Evolutionary conservation across 805 yeast species (phyloP).

Genomic region (Kluyveromyces aestuarii): DNA sequence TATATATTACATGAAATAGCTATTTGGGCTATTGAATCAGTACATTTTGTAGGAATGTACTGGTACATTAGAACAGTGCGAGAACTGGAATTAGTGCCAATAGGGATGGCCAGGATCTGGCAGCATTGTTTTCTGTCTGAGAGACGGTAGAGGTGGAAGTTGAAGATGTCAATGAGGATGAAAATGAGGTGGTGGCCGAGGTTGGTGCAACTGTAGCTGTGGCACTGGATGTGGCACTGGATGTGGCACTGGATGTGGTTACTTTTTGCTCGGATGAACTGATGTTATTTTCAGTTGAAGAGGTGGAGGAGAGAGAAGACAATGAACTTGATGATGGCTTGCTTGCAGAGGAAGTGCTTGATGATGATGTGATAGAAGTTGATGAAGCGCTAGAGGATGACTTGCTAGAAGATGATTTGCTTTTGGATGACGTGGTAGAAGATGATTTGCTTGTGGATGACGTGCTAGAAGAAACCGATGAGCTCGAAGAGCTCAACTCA

Average conservation of each 20-base stretch:
- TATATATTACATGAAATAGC: neutral
- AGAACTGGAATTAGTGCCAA: neutral
- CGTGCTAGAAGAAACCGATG: slow-evolving; percentile 8
- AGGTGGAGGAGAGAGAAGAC: neutral
- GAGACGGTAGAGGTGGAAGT: slow-evolving; percentile 3
- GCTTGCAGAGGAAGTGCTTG: slow-evolving; percentile 8
- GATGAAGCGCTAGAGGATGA: slow-evolving; percentile 5
- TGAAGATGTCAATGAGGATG: slow-evolving; percentile 3
- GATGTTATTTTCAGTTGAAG: neutral
- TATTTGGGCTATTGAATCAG: neutral
- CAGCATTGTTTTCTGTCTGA: neutral
- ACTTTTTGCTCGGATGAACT: neutral
- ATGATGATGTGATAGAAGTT: slow-evolving; percentile 6
- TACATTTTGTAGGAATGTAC: neutral
- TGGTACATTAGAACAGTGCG: neutral
- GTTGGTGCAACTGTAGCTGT: slow-evolving; percentile 3
- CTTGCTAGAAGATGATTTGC: slow-evolving; percentile 6
- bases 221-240: neutral
- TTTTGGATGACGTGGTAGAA: slow-evolving; percentile 4
- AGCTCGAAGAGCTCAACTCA: slow-evolving; percentile 10
- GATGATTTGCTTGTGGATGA: slow-evolving; percentile 8
- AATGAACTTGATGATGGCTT: neutral
- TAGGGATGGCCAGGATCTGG: neutral
- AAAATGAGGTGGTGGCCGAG: slow-evolving; percentile 3
- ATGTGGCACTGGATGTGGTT: neutral